Conservation (phyloP, 2,329 filamentous ascomycete species). For the Mycosphaerella arachidis region DNA sequence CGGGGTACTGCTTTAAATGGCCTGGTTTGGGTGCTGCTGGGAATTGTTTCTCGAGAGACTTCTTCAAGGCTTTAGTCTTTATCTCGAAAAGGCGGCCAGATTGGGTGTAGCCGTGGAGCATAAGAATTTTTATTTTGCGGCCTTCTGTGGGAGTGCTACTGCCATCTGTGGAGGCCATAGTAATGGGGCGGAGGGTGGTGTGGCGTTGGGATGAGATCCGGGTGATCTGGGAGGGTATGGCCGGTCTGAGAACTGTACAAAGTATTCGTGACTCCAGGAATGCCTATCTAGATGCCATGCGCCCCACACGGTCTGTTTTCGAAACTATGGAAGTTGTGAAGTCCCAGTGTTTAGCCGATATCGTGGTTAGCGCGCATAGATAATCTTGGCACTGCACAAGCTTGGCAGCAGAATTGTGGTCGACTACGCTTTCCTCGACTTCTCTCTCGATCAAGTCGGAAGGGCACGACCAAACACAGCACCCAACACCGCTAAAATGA, state of each 20-base stretch:
- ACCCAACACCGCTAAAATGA: slow-evolving; percentile 27
- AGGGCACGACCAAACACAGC: neutral
- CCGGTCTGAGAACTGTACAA: neutral
- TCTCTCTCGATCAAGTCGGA: neutral
- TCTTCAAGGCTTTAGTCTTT: slow-evolving; percentile 84
- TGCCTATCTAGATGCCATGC: neutral
- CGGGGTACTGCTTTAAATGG: slow-evolving; percentile 32
- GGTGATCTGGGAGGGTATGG: neutral
- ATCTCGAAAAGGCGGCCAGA: slow-evolving; percentile 77
- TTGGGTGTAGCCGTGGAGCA: slow-evolving; percentile 75
- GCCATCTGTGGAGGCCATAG: slow-evolving; percentile 12
- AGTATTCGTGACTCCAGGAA: neutral
- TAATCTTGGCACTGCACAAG: neutral
- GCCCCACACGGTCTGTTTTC: neutral
- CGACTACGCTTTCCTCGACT: neutral
- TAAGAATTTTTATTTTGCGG: slow-evolving; percentile 43
- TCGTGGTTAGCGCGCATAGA: neutral
- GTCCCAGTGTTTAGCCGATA: neutral
- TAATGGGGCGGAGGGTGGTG: neutral
- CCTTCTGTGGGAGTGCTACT: neutral
- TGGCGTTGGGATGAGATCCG: neutral
- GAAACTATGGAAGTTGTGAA: neutral
- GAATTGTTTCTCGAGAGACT: slow-evolving; percentile 71
- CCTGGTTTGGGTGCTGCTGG: slow-evolving; percentile 52
- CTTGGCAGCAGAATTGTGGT: neutral